Base-by-base conservation (phyloP, 305 asterid genomes). In the Fraxinus sp. region DNA sequence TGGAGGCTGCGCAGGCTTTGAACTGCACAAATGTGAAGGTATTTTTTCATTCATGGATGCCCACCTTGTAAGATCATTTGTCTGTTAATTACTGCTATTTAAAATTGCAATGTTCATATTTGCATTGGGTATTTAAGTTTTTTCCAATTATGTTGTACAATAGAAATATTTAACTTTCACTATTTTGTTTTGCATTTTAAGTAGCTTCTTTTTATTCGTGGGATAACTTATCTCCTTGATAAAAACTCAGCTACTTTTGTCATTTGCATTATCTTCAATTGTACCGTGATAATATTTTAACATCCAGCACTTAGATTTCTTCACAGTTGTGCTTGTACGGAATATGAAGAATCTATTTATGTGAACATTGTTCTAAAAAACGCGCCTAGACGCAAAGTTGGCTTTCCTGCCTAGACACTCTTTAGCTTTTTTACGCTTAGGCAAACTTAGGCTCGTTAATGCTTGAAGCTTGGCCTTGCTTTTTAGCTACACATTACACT, bases 1-100 rank as follows among this genome's bases (percentile, higher is more conserved):
- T 93, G 24, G 90, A 90, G 87, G 98, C 98, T 80, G 98, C 99
- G 78, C 92, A 79, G 84, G 88, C 90, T 74, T 83, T 79, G 72
- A 89, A 92, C 78, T 91, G 92, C 83, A 88, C 89, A 64, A 86
- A 76, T 73, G 81, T 88, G 80, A 91, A 92, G 98, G 99, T 94
- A 86, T 22, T 46, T 83, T 46, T 74, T 85, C 80, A 8, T 68
- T 14, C 13, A 3, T 66, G 74, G 55, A 22, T 83, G 84, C 52
- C 44, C 66, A 33, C 49, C 80, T 33, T 32, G 76, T 16, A 22
- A 18, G 30, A 73, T 37, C 68, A 83, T 35, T 59, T 78, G 81
- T 35, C 49, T 76, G 79, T 73, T 79, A 79, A 78, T 37, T 62
- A 64, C 57, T 30, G 35, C 72, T 59, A 59, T 33, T 26, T 44